Evolutionary conservation across 345 rosid genomes (phyloP), one percentile per base, ranked within the genome.

Genomic region (Rubroshorea leprosula): DNA sequence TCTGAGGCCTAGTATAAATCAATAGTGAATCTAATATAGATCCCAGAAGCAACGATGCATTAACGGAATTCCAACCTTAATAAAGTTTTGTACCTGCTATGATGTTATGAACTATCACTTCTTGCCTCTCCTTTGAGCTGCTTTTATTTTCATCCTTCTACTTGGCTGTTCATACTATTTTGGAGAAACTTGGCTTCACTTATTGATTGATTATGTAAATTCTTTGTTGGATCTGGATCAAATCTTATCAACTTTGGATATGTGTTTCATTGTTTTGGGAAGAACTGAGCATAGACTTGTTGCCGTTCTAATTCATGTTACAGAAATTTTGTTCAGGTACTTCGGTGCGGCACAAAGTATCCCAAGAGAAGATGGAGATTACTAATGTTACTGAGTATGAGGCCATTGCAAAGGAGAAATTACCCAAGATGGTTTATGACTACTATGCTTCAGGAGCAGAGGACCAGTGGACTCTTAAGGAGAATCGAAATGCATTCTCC

Each of bases 381-480:
- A 89, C 98, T 9, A 92, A 92, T 70, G 98, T 86, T 31, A 73
- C 69, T 73, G 99, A 89, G 72, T 92, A 81, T 64, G 81, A 92
- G 62, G 82, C 78, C 66, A 82, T 92, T 57, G 99, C 99, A 8
- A 92, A 80, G 76, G 69, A 77, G 79, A 92, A 86, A 58, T 38
- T 92, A 69, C 97, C 99, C 13, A 89, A 92, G 83, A 89, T 92
- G 97, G 81, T 84, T 41, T 92, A 73, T 68, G 97, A 92, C 77
- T 92, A 92, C 67, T 86, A 83, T 67, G 87, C 97, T 20, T 86
- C 97, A 5, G 97, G 98, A 60, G 93, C 98, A 14, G 98, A 92
- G 67, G 98, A 92, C 73, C 87, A 92, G 58, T 92, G 97, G 98
- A 89, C 86, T 64, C 96, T 92, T 50, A 56, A 53, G 71, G 97